phyloP scores from a whole-genome alignment of 2,329 filamentous ascomycete genomes.

The Chrysoporthe puriensis region DNA sequence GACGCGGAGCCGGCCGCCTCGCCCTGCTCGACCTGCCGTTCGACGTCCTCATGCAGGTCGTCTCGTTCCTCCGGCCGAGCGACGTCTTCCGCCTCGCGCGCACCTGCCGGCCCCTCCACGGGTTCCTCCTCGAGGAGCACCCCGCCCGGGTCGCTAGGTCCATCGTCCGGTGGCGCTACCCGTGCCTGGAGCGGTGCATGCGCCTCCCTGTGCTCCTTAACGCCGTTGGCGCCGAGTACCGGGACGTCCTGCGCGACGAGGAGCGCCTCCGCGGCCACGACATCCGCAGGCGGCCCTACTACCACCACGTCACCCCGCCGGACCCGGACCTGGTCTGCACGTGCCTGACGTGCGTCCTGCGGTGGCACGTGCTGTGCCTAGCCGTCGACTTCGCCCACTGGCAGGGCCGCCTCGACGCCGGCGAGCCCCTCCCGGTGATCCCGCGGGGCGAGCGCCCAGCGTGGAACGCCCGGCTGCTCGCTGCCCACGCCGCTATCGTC shows the following conservation, averaged over 20 bases:
- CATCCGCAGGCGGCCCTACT: slow-evolving; percentile 56
- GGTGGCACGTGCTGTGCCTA: slow-evolving; percentile 60
- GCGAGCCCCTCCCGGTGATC: slow-evolving; percentile 56
- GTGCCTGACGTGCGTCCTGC: slow-evolving; percentile 58
- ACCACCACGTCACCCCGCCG: slow-evolving; percentile 54
- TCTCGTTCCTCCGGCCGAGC: slow-evolving; percentile 51
- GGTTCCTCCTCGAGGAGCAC: slow-evolving; percentile 50
- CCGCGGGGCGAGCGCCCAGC: slow-evolving; percentile 48
- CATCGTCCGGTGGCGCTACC: slow-evolving; percentile 53
- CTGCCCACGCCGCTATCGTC: slow-evolving; percentile 48
- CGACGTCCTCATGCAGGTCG: slow-evolving; percentile 54
- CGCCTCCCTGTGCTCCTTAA: slow-evolving; percentile 51
- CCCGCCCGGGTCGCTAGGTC: slow-evolving; percentile 42
- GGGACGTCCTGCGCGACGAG: slow-evolving; percentile 44
- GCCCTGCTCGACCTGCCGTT: slow-evolving; percentile 53
- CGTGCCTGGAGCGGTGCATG: slow-evolving; percentile 54
- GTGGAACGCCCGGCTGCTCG: slow-evolving; percentile 55
- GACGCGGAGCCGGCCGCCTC: slow-evolving; percentile 36
- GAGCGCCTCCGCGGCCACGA: slow-evolving; percentile 47
- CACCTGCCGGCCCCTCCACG: slow-evolving; percentile 45
- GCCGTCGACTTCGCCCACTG: slow-evolving; percentile 61
- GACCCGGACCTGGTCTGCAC: slow-evolving; percentile 56
- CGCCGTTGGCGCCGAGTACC: slow-evolving; percentile 40
- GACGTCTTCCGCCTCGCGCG: slow-evolving; percentile 52
- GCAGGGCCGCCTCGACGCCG: slow-evolving; percentile 54